Conservation (phyloP, 305 asterid genomes). For the Caryopteris hybrid region DNA sequence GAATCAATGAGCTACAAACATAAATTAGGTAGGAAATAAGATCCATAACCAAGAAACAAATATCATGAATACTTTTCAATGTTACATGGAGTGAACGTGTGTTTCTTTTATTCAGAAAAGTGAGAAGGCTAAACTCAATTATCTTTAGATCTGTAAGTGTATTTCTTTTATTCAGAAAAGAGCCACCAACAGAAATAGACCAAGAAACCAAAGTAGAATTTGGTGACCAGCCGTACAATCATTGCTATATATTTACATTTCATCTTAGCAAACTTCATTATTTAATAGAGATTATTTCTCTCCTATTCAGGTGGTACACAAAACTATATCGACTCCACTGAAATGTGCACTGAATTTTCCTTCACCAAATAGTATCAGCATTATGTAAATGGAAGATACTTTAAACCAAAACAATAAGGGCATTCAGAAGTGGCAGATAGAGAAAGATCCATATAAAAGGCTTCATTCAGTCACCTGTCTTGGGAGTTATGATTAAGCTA, state of each 20-base stretch:
- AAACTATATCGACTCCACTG: background rate
- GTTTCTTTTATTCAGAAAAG: too few species aligned
- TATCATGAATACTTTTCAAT: background rate
- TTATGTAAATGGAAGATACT: background rate
- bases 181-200: too few species aligned
- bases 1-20: background rate
- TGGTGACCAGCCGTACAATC: background rate
- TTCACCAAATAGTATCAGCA: background rate
- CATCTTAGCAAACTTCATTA: background rate
- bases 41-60: background rate
- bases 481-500: too few species aligned
- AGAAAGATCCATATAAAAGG: too few species aligned
- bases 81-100: too few species aligned
- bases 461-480: too few species aligned
- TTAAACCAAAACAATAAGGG: background rate
- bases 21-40: background rate
- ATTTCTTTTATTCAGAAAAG: too few species aligned
- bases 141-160: too few species aligned
- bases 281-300: background rate
- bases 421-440: background rate
- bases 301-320: background rate
- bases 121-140: too few species aligned
- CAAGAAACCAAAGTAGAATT: too few species aligned
- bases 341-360: too few species aligned
- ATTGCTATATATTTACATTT: background rate